Conservation (phyloP, 768 basidiomycete genomes). For the Lactifluus volemus region DNA sequence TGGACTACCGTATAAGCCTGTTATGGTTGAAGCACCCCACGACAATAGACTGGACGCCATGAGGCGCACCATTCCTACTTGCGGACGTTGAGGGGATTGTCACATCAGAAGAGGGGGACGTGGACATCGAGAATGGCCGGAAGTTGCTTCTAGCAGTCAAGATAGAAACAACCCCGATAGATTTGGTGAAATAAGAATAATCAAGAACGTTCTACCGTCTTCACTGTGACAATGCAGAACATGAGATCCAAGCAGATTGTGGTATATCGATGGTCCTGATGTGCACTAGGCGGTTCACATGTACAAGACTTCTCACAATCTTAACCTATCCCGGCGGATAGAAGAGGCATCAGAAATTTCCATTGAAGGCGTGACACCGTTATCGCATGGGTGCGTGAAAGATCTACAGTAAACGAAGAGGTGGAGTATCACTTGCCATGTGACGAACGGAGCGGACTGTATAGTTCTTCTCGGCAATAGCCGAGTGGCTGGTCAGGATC, state of each 20-base stretch:
- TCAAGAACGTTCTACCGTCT: neutral
- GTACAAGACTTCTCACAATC: neutral
- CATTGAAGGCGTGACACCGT: neutral
- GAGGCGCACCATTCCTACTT: neutral
- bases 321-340: conserved; percentile 1
- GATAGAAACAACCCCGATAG: neutral
- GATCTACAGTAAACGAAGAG: too few species aligned
- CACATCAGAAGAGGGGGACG: neutral
- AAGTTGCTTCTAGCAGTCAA: neutral
- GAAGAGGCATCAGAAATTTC: neutral
- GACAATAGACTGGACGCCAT: neutral
- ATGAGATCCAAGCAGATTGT: neutral
- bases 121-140: neutral
- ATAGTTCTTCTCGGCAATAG: conserved; percentile 21
- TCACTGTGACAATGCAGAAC: neutral
- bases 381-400: neutral
- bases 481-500: conserved; percentile 23
- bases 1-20: neutral
- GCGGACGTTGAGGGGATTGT: neutral
- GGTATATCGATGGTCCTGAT: neutral
- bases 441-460: conserved; percentile 9
- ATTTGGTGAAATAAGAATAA: neutral
- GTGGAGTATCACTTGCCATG: too few species aligned
- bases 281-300: neutral
- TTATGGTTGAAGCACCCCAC: neutral